phyloP scores from a whole-genome alignment of 805 yeast genomes.

The Cyberlindnera galapagoensis region DNA sequence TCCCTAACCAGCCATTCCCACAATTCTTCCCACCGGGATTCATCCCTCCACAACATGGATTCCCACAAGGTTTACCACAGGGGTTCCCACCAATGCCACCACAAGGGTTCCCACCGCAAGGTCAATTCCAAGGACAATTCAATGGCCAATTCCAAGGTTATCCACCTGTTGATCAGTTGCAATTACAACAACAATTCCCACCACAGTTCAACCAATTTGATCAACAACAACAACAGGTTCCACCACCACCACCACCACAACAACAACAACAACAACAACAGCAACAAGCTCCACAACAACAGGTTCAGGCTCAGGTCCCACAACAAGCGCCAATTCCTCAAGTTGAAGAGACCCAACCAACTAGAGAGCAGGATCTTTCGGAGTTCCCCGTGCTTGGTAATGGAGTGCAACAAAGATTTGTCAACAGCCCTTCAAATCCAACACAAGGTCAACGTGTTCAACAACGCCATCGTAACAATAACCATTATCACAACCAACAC shows the following conservation, averaged over 20 bases:
- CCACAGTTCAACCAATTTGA: too few relatives aligned
- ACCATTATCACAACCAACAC: conserved; percentile 24
- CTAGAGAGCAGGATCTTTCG: conserved; percentile 29
- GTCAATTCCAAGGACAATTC: conserved; percentile 7
- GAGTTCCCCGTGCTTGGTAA: conserved; percentile 55
- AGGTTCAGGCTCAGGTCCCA: conserved; percentile 20
- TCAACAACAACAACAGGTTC: conserved; percentile 9
- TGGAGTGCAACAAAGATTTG: too few relatives aligned
- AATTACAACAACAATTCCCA: conserved; percentile 11
- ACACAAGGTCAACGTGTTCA: too few relatives aligned
- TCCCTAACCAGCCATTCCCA: conserved; percentile 17
- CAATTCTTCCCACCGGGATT: conserved; percentile 23
- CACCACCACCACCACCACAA: conserved; percentile 13
- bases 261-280: conserved; percentile 24
- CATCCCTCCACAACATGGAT: conserved; percentile 18
- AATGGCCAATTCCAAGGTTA: conserved; percentile 20
- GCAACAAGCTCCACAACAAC: conserved; percentile 11
- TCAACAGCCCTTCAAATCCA: conserved; percentile 6
- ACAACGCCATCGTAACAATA: conserved; percentile 21
- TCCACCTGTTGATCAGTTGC: conserved; percentile 13
- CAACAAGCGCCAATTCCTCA: conserved; percentile 48
- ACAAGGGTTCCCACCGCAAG: conserved; percentile 8
- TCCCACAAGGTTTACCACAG: conserved; percentile 19
- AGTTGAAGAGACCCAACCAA: conserved; percentile 31
- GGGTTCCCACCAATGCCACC: conserved; percentile 23